phyloP scores from a whole-genome alignment of 1,139 yeast species.

The Sugiyamaella pinicola region DNA sequence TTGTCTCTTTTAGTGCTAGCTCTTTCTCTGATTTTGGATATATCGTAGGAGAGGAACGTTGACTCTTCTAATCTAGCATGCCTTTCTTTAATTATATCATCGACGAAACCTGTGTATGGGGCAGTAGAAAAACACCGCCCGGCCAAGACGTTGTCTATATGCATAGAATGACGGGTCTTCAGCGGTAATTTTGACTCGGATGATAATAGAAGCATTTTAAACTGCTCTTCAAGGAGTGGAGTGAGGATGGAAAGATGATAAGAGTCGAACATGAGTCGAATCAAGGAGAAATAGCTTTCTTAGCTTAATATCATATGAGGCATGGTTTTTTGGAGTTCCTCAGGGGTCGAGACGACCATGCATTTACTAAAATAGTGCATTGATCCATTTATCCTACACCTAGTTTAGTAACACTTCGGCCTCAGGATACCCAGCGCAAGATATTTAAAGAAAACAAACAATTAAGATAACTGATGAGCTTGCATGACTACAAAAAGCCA shows the following conservation, averaged over 20 bases:
- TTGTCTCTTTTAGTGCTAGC: background rate
- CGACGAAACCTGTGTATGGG: background rate
- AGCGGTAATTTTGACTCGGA: background rate
- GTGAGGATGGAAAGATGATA: background rate
- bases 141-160: background rate
- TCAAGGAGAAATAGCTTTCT: background rate
- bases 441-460: too few species aligned
- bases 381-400: background rate
- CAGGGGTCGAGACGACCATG: background rate
- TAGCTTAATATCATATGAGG: background rate
- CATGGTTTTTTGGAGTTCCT: background rate
- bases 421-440: too few species aligned
- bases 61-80: background rate
- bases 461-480: too few species aligned
- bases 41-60: background rate
- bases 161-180: background rate
- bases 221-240: background rate
- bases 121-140: background rate
- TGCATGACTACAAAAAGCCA: too few species aligned
- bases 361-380: background rate
- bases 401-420: too few species aligned
- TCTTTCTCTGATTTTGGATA: background rate
- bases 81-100: background rate
- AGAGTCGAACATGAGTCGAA: background rate
- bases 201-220: background rate